phyloP scores from a whole-genome alignment of 164 flowering plant species.

The Tinospora cordifolia region DNA sequence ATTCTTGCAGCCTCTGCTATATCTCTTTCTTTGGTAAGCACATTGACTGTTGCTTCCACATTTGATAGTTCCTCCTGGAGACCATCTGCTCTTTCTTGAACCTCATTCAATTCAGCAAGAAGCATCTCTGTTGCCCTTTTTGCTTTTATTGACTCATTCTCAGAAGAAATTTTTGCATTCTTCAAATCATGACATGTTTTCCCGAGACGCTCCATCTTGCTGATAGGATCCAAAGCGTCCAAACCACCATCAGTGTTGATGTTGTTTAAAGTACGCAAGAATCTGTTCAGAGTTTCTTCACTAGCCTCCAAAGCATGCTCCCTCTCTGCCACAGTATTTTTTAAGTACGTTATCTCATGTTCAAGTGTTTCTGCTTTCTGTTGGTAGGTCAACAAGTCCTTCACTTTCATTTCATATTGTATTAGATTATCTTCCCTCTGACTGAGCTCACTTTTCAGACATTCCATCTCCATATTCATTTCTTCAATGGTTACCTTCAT shows the following conservation, averaged over 20 bases:
- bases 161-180: slow-evolving; percentile 35
- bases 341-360: slow-evolving; percentile 43
- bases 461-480: slow-evolving; percentile 45
- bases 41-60: slow-evolving; percentile 32
- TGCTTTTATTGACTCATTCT: slow-evolving; percentile 68
- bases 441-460: slow-evolving; percentile 46
- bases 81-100: slow-evolving; percentile 81
- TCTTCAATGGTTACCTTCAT: slow-evolving; percentile 70
- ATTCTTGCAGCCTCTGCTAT: slow-evolving; percentile 50
- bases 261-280: slow-evolving; percentile 34
- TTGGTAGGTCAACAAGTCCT: slow-evolving; percentile 35
- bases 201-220: slow-evolving; percentile 44
- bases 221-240: slow-evolving; percentile 43
- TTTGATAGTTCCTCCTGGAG: slow-evolving; percentile 77
- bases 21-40: slow-evolving; percentile 47
- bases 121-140: slow-evolving; percentile 84
- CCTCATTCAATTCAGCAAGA: slow-evolving; percentile 85
- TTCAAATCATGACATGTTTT: slow-evolving; percentile 43
- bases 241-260: slow-evolving; percentile 37
- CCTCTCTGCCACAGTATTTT: slow-evolving; percentile 44
- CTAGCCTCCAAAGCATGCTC: slow-evolving; percentile 45
- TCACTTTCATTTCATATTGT: slow-evolving; percentile 46
- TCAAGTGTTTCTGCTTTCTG: slow-evolving; percentile 43
- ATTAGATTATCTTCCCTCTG: slow-evolving; percentile 33
- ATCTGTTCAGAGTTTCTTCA: slow-evolving; percentile 34